Evolutionary conservation across 768 basidiomycete genomes (phyloP).

Genomic region (Phylloporus sp.): DNA sequence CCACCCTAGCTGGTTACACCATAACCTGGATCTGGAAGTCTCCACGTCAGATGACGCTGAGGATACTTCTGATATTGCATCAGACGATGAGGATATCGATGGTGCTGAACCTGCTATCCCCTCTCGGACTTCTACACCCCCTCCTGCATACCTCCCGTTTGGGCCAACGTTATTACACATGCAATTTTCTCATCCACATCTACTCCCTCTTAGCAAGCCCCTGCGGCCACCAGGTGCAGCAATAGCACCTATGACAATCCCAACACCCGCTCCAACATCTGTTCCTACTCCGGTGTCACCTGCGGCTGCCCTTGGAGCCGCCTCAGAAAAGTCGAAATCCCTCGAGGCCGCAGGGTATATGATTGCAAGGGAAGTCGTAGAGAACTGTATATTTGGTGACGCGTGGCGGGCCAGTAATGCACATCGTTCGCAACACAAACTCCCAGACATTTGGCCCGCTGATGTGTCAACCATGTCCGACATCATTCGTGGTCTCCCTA

Average conservation of each 20-base stretch:
- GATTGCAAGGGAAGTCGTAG: conserved; percentile 66
- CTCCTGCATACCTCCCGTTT: conserved; percentile 64
- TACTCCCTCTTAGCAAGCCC: conserved; percentile 61
- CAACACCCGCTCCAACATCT: conserved; percentile 40
- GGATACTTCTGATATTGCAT: conserved; percentile 38
- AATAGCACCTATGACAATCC: conserved; percentile 43
- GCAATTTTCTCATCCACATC: conserved; percentile 58
- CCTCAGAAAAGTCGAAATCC: conserved; percentile 62
- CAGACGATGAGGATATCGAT: conserved; percentile 40
- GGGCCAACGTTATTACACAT: conserved; percentile 67
- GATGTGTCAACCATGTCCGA: conserved; percentile 51
- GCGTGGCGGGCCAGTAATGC: conserved; percentile 52
- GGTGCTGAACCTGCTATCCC: conserved; percentile 18
- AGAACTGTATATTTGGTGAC: conserved; percentile 67
- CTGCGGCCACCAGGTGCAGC: conserved; percentile 57
- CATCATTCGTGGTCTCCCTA: conserved; percentile 30
- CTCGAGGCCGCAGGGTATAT: conserved; percentile 64
- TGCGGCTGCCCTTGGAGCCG: conserved; percentile 60
- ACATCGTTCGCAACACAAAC: conserved; percentile 7
- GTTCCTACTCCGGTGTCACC: conserved; percentile 86
- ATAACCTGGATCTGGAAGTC: conserved; percentile 46
- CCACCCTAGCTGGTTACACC: conserved; percentile 42
- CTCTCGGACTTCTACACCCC: conserved; percentile 65
- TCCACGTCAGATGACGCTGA: conserved; percentile 32
- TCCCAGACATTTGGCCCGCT: conserved; percentile 50